Evolutionary conservation across 352 stramenopile genomes (phyloP), one percentile per base, ranked within the genome.

Genomic region (Phytophthora sp.): DNA sequence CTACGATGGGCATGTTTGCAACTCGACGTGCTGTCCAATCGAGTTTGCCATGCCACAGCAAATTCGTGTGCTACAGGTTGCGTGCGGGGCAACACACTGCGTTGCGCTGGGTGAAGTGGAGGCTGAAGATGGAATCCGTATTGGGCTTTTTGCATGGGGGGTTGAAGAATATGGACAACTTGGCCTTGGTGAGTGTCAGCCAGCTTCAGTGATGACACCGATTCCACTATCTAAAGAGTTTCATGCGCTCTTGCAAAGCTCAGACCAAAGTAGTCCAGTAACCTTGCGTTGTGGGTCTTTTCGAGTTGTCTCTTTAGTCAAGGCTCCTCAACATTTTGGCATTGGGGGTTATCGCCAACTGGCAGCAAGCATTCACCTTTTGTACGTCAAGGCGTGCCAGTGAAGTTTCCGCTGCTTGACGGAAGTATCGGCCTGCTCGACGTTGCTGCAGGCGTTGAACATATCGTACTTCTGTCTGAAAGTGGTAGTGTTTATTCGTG

Each of bases 121-220:
- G 13, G 15, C 13, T 13, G 13, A 2, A 24, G 45, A 53, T 7
- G 34, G 27, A 31, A 42, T 41, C 4, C 20, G 10, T 5, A 4
- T 37, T 38, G 20, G 39, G 34, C 17, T 85, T 27, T 75, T 65
- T 48, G 28, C 67, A 3, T 83, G 74, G 76, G 76, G 76, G 0
- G 12, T 69, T 5, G 76, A 71, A 8, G 28, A 73, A n/a, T 78
- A 83, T 27, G 76, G 74, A 0, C 76, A 86, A n/a, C 69, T 86
- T 15, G 76, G 76, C 5, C 65, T 86, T 5, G 74, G 68, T 17
- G 50, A 66, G 9, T 50, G 51, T n/a, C 60, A 66, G 26, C 5
- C n/a, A 20, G 54, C 60, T 9, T 45, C 63, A 3, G 54, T 26
- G 3, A 59, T 83, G 55, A 63, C 56, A 1, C 58, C 46, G 6